These are phyloP conservation scores for Phytophthora boehmeriae DNA, from an alignment of 352 stramenopile genomes.

Conservation along the genomic window DNA sequence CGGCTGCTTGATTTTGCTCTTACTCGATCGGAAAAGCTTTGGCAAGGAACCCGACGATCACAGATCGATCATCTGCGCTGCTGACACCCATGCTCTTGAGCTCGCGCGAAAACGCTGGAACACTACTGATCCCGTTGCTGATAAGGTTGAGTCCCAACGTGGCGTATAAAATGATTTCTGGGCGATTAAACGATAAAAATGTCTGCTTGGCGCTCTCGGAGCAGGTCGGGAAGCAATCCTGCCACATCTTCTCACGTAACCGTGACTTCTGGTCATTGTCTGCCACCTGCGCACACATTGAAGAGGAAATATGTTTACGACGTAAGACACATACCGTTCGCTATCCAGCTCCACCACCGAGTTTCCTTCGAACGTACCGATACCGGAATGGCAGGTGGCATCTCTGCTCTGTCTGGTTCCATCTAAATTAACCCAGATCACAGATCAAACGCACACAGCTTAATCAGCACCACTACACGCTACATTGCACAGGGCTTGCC, in stretches of 20 bases:
- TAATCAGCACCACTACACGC: constrained; percentile 14
- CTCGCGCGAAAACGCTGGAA: constrained; percentile 81
- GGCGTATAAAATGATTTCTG: constrained; percentile 80
- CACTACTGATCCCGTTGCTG: constrained; percentile 83
- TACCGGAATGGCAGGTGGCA: constrained; percentile 18
- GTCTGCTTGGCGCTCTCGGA: constrained; percentile 72
- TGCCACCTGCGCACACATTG: constrained; percentile 23
- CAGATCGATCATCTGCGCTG: constrained; percentile 68
- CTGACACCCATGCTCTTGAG: constrained; percentile 78
- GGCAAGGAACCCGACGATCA: constrained; percentile 81
- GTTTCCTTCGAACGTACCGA: constrained; percentile 15
- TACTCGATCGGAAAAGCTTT: constrained; percentile 76
- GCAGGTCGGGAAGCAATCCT: constrained; percentile 83
- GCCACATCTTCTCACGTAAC: constrained; percentile 77
- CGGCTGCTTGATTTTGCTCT: background rate
- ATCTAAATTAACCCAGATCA: constrained; percentile 10
- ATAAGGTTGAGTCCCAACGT: constrained; percentile 87
- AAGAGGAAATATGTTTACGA: background rate
- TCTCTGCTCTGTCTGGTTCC: constrained; percentile 23
- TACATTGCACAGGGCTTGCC: constrained; percentile 11
- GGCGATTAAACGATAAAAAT: constrained; percentile 76
- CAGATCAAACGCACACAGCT: background rate
- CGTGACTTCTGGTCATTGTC: constrained; percentile 50
- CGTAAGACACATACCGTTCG: background rate
- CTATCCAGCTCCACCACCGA: background rate